phyloP scores from a whole-genome alignment of 75 land plant genomes.

The Isoetes taiwanensis region DNA sequence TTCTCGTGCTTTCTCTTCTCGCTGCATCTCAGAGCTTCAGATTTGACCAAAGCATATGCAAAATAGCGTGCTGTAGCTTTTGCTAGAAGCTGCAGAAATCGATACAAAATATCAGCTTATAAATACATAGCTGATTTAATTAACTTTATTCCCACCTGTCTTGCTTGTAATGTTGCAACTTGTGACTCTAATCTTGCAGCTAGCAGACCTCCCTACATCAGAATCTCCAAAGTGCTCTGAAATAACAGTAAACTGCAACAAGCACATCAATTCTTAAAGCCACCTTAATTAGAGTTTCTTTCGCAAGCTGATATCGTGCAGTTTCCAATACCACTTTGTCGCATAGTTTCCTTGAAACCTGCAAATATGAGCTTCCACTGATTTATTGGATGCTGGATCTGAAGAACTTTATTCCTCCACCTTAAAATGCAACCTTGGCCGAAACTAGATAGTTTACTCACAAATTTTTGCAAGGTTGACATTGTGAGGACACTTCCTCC shows the following conservation, averaged over 20 bases:
- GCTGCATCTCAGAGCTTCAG: too few species aligned
- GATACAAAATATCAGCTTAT: not conserved
- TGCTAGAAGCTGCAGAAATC: slow-evolving; percentile 42
- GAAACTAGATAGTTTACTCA: slow-evolving; percentile 13
- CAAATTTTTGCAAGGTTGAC: slow-evolving; percentile 48
- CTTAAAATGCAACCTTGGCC: not conserved
- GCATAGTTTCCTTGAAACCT: slow-evolving; percentile 59
- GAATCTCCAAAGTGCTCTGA: too few species aligned
- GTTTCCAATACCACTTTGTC: slow-evolving; percentile 73
- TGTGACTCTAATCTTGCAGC: slow-evolving; percentile 61
- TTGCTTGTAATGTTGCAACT: slow-evolving; percentile 69
- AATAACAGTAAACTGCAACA: too few species aligned
- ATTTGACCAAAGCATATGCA: too few species aligned
- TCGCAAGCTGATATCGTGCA: slow-evolving; percentile 74
- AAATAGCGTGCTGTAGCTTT: slow-evolving; percentile 66
- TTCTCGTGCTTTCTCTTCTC: too few species aligned
- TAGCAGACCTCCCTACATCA: slow-evolving; percentile 51
- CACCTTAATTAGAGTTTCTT: slow-evolving; percentile 68
- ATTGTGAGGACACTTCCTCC: slow-evolving; percentile 59
- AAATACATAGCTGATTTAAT: too few species aligned
- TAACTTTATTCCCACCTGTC: slow-evolving; percentile 59
- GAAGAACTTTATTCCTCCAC: not conserved
- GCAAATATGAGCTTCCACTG: not conserved
- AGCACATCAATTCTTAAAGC: too few species aligned
- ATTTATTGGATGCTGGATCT: not conserved